Base-by-base conservation (phyloP, 176 grass and related monocot species). In the Ananas comosus region DNA sequence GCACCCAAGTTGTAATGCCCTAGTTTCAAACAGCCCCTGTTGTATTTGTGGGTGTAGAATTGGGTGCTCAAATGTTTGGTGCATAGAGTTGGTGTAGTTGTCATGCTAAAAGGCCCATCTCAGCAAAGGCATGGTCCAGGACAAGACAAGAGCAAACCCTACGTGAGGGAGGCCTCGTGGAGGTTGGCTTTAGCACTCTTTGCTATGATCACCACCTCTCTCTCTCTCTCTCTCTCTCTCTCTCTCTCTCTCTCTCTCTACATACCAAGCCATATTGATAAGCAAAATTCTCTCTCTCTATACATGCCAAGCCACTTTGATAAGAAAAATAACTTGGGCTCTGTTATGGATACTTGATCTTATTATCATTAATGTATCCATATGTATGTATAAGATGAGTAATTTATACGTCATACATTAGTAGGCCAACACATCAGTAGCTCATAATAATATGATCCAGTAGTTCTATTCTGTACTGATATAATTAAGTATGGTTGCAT, bases 131-230 rank as follows among this genome's bases (percentile, higher is more conserved):
- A 24, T 42, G 51, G 50, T 54, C 25, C 67, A 78, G 25, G 70
- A 54, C 25, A 59, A 54, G 53, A 28, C 25, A 27, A 70, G 66
- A 78, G 10, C 75, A 64, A 78, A 78, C 42, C 76, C 65, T 69
- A 79, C 76, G 67, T 53, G 76, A 64, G 76, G 51, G 25, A 64
- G 75, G 64, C 68, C 51, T 67, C 28, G 10, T 27, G 63, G 61
- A n/a, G 1, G 63, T 76, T 14, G 29, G 59, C 4, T 66, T 52
- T 48, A 17, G 4, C 25, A 27, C 67, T 28, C 66, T 63, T 21
- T 77, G 53, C 11, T 56, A 56, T 56, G 53, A 56, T n/a, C 16
- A n/a, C 53, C 13, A n/a, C 13, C 6, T 14, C 6, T 4, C 13
- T 10, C 13, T 13, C 51, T 13, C 52, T 16, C 52, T 16, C 52